A percentile compares a stretch with the other conserved stretches of the same genome.
phyloP scores from a whole-genome alignment of 2,329 filamentous ascomycete genomes.

The Pyricularia pennisetigena region DNA sequence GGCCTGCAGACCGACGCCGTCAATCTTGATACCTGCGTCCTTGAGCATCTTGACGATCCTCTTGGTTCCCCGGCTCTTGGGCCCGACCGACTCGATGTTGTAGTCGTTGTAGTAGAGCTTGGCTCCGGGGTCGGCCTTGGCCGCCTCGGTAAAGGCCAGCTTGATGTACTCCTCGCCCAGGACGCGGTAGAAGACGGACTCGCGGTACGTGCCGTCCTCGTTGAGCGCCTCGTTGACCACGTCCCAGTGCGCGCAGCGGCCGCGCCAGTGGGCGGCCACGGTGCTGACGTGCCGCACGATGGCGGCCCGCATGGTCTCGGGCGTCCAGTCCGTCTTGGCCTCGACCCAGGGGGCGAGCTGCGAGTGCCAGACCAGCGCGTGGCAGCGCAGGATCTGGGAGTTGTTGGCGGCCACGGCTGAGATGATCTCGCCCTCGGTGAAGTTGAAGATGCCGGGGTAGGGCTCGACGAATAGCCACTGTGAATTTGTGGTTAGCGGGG shows the following conservation, averaged over 20 bases:
- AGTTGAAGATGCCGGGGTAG: slow-evolving; percentile 35
- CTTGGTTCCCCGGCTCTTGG: slow-evolving; percentile 18
- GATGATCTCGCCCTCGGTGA: slow-evolving; percentile 33
- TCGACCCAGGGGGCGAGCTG: slow-evolving; percentile 39
- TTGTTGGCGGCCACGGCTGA: slow-evolving; percentile 22
- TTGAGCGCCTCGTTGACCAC: slow-evolving; percentile 43
- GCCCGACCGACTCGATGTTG: slow-evolving; percentile 27
- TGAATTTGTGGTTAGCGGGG: too few relatives aligned
- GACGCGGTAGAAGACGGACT: slow-evolving; percentile 28
- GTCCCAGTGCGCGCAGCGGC: slow-evolving; percentile 38
- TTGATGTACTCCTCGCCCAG: slow-evolving; percentile 34
- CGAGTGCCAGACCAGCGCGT: slow-evolving; percentile 32
- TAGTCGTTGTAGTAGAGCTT: slow-evolving; percentile 45
- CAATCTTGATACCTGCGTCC: slow-evolving; percentile 29
- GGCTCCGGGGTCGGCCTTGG: slow-evolving; percentile 27
- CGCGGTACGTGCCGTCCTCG: slow-evolving; percentile 31
- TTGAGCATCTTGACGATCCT: slow-evolving; percentile 17
- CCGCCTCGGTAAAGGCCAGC: slow-evolving; percentile 32
- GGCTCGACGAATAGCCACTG: slow-evolving; percentile 36
- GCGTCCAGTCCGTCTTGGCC: slow-evolving; percentile 30
- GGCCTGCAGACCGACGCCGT: slow-evolving; percentile 36
- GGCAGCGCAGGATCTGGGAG: slow-evolving; percentile 36
- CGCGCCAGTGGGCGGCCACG: slow-evolving; percentile 29
- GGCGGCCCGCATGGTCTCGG: slow-evolving; percentile 34
- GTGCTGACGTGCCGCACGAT: slow-evolving; percentile 39